A percentile compares a stretch with the other conserved stretches of the same genome.
phyloP scores from a whole-genome alignment of 2,329 filamentous ascomycete species.

The Penicillium rolfsii region DNA sequence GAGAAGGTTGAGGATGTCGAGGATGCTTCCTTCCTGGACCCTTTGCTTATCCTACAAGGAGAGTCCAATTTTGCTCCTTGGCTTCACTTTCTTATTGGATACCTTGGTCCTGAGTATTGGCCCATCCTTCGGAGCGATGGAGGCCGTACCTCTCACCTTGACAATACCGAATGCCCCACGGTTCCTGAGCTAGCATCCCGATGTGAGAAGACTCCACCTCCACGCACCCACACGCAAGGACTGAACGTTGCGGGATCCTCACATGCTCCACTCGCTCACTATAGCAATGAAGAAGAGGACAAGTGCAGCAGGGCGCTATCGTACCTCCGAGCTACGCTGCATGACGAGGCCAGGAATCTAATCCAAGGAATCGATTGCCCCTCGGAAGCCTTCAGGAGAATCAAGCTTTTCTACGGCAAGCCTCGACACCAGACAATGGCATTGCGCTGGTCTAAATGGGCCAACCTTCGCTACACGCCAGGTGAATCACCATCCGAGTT shows the following conservation, averaged over 20 bases:
- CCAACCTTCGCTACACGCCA: not conserved
- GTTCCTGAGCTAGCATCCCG: not conserved
- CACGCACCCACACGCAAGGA: not conserved
- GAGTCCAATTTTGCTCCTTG: not conserved
- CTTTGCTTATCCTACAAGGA: not conserved
- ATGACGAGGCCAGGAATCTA: not conserved
- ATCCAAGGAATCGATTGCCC: not conserved
- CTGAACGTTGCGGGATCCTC: not conserved
- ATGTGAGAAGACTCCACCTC: too few species aligned
- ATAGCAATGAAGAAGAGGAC: not conserved
- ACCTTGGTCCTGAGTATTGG: not conserved
- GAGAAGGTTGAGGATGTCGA: not conserved
- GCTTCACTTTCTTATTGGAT: not conserved
- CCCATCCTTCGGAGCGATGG: not conserved
- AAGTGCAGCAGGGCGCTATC: not conserved
- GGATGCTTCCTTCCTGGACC: not conserved
- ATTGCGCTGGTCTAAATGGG: not conserved
- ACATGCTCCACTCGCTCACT: not conserved
- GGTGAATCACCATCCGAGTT: not conserved
- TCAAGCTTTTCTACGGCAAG: slow-evolving; percentile 2
- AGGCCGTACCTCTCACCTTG: too few species aligned
- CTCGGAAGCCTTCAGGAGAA: not conserved
- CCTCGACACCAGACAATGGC: not conserved
- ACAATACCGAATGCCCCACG: not conserved
- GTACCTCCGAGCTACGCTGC: not conserved